These are phyloP conservation scores for Pascua sp. DNA, from an alignment of 1,284 basidiomycete genomes.

Conservation along the genomic window DNA sequence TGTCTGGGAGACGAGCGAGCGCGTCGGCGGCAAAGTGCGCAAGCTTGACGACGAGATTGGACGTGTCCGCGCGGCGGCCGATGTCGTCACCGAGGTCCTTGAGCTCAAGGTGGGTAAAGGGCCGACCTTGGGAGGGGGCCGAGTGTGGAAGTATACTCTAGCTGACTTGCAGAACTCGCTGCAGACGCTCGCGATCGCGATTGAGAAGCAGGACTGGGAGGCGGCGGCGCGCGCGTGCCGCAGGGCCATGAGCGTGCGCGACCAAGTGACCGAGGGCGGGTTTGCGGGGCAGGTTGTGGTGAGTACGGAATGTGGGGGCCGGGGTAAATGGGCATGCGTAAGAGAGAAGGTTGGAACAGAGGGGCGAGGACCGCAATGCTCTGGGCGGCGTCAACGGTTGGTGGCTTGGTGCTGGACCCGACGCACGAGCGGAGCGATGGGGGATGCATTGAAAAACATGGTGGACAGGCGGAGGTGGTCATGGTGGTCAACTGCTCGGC, in stretches of 20 bases:
- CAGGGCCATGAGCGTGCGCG: slow-evolving; percentile 77
- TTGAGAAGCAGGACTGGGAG: slow-evolving; percentile 90
- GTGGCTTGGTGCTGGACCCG: too few relatives aligned
- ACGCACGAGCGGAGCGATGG: too few relatives aligned
- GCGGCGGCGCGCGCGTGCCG: slow-evolving; percentile 85
- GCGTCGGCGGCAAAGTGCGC: slow-evolving; percentile 83
- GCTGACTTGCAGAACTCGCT: slow-evolving; percentile 64
- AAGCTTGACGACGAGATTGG: slow-evolving; percentile 86
- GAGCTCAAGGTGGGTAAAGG: slow-evolving; percentile 71
- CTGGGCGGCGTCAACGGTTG: too few relatives aligned
- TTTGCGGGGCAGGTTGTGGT: slow-evolving; percentile 89
- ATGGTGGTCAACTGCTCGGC: too few relatives aligned
- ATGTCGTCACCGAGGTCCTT: slow-evolving; percentile 79
- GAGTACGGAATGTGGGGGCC: slow-evolving; percentile 30
- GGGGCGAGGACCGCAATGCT: too few relatives aligned
- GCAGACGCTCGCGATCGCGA: slow-evolving; percentile 66
- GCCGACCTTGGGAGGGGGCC: not conserved
- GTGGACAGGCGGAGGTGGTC: too few relatives aligned
- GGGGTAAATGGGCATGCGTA: too few relatives aligned
- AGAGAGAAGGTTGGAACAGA: not conserved
- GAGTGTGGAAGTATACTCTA: slow-evolving; percentile 24
- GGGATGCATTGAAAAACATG: too few relatives aligned
- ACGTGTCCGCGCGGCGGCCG: slow-evolving; percentile 75
- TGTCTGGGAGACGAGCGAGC: slow-evolving; percentile 68
- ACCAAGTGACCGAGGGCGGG: slow-evolving; percentile 70